Conservation (phyloP, 2,329 filamentous ascomycete genomes). For the Cercospora sojina region DNA sequence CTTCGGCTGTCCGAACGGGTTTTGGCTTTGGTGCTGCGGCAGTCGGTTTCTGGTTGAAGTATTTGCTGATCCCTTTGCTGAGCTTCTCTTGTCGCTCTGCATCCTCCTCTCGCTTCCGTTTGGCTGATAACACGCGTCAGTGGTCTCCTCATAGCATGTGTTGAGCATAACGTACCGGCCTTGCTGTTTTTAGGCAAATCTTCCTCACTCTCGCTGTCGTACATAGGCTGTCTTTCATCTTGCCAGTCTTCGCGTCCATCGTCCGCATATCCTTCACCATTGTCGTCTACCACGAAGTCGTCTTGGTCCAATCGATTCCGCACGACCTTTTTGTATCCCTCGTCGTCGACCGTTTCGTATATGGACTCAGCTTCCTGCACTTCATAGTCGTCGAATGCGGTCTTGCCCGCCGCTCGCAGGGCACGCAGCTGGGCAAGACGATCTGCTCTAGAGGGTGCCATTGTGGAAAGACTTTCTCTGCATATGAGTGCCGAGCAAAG, state of each 20-base stretch:
- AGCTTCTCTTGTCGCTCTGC: conserved; percentile 81
- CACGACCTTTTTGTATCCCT: conserved; percentile 95
- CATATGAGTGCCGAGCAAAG: background rate
- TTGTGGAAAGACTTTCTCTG: conserved; percentile 18
- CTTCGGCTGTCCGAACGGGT: conserved; percentile 60
- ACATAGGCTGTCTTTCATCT: conserved; percentile 61
- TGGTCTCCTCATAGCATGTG: background rate
- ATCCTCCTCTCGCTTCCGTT: conserved; percentile 85
- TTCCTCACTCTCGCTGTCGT: conserved; percentile 75
- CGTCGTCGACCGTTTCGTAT: conserved; percentile 96
- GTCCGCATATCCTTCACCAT: conserved; percentile 94
- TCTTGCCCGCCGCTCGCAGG: conserved; percentile 85
- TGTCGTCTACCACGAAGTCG: conserved; percentile 98
- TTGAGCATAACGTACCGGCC: conserved; percentile 47
- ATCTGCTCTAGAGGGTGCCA: conserved; percentile 38
- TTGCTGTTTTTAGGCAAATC: conserved; percentile 60
- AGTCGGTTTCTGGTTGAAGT: conserved; percentile 76
- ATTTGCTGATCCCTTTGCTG: conserved; percentile 89
- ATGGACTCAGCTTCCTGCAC: conserved; percentile 79
- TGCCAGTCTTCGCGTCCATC: conserved; percentile 96
- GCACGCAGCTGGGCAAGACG: conserved; percentile 73
- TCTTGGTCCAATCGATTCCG: conserved; percentile 85
- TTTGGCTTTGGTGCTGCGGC: conserved; percentile 71
- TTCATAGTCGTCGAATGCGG: conserved; percentile 81
- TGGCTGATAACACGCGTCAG: conserved; percentile 55